Base-by-base conservation (phyloP, 2,329 filamentous ascomycete genomes). In the Aspergillus japonicus region DNA sequence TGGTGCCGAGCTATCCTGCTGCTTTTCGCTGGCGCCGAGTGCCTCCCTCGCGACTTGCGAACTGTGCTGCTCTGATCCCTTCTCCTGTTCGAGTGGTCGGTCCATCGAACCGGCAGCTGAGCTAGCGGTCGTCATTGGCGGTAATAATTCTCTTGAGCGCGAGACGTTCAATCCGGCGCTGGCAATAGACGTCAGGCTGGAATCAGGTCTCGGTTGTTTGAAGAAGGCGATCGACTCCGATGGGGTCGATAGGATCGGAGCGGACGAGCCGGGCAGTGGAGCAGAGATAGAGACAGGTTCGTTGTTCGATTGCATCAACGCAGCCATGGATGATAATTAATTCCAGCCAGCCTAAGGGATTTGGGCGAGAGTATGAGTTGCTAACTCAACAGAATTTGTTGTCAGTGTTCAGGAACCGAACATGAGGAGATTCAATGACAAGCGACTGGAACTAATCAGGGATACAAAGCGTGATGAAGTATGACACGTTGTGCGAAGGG, bases 91-190 rank as follows among this genome's bases (percentile, higher is more conserved):
- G 14, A 63, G 59, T 56, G 66, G 68, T 55, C 70, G 69, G 62
- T 74, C 73, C 56, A 63, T 62, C 53, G 69, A 62, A 61, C 64
- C 89, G 85, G 61, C 82, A 85, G 57, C 87, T 78, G 24, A 86
- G 82, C 75, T 89, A 83, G 70, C 80, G 75, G 68, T 77, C 66
- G 68, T 72, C 75, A 70, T 82, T 72, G 62, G 70, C 47, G 74
- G 66, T 47, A 76, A 66, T 14, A 73, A 69, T 35, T 72, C 70
- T 54, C 71, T 69, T 29, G 73, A 73, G 59, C 75, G 73, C 42
- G 73, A 76, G 50, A 78, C 72, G 69, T 77, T 75, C 51, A 78
- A 60, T n/a, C 77, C 74, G 35, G 76, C 77, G 62, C 73, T 77
- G 47, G 77, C 77, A 60, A 78, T 77, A 23, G 77, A 78, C 50